Evolutionary conservation across 768 basidiomycete species (phyloP).

Genomic region (Boletus barrowsii): DNA sequence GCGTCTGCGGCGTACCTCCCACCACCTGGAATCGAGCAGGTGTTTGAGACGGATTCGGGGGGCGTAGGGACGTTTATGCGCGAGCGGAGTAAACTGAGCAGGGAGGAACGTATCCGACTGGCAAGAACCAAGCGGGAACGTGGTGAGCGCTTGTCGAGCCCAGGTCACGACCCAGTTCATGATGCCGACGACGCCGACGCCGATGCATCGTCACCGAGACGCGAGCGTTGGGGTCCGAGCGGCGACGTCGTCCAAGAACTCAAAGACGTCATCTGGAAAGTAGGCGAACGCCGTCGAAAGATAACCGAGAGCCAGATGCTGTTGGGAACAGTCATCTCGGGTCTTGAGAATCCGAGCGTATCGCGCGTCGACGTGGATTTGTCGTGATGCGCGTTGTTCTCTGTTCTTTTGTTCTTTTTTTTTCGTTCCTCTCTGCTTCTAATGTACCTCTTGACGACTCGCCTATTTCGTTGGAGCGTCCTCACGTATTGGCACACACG

Average conservation of each 20-base stretch:
- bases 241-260: conserved; percentile 82
- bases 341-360: too few species aligned
- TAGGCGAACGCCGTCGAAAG: conserved; percentile 64
- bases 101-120: conserved; percentile 72
- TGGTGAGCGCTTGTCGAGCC: neutral
- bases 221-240: conserved; percentile 65
- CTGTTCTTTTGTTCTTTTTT: neutral
- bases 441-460: neutral
- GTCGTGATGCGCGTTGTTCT: too few species aligned
- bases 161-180: neutral
- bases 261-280: conserved; percentile 86
- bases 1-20: conserved; percentile 61
- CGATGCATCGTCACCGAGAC: conserved; percentile 1
- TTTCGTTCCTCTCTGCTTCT: neutral
- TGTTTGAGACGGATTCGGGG: conserved; percentile 68
- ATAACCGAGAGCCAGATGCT: conserved; percentile 33
- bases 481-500: too few species aligned
- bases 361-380: too few species aligned
- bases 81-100: conserved; percentile 61
- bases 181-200: conserved; percentile 19
- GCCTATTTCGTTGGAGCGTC: too few species aligned
- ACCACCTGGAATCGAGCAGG: conserved; percentile 70
- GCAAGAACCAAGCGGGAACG: conserved; percentile 45
- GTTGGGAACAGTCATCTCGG: too few species aligned
- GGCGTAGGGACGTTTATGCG: conserved; percentile 39